Conservation (phyloP, 345 rosid genomes). For the Salix exigua region DNA sequence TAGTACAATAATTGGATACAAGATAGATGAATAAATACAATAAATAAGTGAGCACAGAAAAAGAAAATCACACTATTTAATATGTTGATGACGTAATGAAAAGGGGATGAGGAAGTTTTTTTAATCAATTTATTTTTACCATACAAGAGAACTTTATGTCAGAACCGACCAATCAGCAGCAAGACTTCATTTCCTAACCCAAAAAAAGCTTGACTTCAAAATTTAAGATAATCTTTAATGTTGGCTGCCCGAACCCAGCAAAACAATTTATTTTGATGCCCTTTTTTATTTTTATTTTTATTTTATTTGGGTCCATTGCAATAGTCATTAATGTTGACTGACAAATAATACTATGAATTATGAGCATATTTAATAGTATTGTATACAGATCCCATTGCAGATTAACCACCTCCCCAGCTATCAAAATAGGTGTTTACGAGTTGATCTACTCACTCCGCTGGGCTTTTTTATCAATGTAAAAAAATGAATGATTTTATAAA, state of each 20-base stretch:
- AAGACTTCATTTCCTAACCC: not conserved
- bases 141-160: not conserved
- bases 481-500: too few species aligned
- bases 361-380: not conserved
- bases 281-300: too few species aligned
- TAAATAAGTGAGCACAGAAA: not conserved
- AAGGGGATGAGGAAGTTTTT: not conserved
- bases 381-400: not conserved
- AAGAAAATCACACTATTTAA: not conserved
- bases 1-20: not conserved
- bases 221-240: not conserved
- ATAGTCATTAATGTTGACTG: not conserved
- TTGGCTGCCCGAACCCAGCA: not conserved
- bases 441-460: too few species aligned
- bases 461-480: too few species aligned
- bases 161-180: not conserved
- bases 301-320: not conserved
- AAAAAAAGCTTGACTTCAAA: not conserved
- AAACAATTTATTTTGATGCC: not conserved
- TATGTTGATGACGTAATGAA: not conserved
- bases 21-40: not conserved
- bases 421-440: not conserved
- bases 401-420: not conserved
- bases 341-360: not conserved
- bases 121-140: not conserved